Evolutionary conservation across 495 filamentous ascomycete species (phyloP), one percentile per base, ranked within the genome.

Genomic region (Pyrenula massariospora): DNA sequence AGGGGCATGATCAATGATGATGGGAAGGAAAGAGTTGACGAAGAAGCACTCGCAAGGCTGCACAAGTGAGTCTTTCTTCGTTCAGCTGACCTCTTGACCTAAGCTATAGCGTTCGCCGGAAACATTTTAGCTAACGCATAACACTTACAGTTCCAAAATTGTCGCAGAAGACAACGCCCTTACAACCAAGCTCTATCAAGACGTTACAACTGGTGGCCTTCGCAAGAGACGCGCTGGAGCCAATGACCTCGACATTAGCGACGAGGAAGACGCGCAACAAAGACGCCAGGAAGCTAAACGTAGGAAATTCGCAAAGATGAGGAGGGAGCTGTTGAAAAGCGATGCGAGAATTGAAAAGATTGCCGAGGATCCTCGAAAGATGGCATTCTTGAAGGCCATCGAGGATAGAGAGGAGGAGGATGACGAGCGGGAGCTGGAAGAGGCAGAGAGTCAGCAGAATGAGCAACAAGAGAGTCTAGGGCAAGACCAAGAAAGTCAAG

Each of bases 1-100:
- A 74, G 88, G 56, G 82, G 86, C 59, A 87, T 89, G 67, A 93
- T 97, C 82, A 93, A 97, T 63, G 91, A 98, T 65, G 85, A 92
- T 60, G 84, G 79, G 57, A 78, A 81, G n/a, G 81, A 88, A 42
- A 80, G 81, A 20, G 83, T 81, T 19, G 84, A 97, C 56, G 87
- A 91, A 65, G 78, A 84, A 57, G 79, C 87, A 65, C 69, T 96
- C 48, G 93, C 92, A 52, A 88, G 88, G 24, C 84, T 90, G 62
- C 89, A 87, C 68, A 92, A 91, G 86, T 94, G 84, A 74, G 88
- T 85, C 12, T 22, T 22, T 24, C 25, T 22, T 20, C 11, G 53
- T 22, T 22, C 51, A 19, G 51, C 15, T 23, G 3, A 42, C 10
- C 48, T 22, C 23, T 49, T 57, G 22, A 21, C 25, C n/a, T n/a